Conservation (phyloP, 345 rosid species). For the Syzygium grande region DNA sequence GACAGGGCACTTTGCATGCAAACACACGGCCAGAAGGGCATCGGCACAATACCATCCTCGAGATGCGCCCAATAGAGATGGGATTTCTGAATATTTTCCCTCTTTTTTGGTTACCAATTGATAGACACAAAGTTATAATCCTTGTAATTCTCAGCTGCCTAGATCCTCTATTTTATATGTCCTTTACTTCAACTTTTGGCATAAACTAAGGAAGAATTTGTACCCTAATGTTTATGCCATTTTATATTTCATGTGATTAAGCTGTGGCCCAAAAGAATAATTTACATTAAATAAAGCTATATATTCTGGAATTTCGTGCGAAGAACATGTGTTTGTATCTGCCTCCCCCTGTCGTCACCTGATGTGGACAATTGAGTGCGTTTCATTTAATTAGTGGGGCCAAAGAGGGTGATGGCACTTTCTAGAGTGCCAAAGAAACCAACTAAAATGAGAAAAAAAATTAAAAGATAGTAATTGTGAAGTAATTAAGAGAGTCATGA, state of each 20-base stretch:
- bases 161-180: not conserved
- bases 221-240: not conserved
- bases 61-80: not conserved
- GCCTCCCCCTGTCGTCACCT: accelerated
- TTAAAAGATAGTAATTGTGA: not conserved
- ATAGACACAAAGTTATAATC: not conserved
- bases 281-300: not conserved
- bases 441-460: not conserved
- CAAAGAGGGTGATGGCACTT: not conserved
- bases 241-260: not conserved
- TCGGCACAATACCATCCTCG: not conserved
- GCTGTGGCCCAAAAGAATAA: not conserved
- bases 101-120: not conserved
- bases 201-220: not conserved
- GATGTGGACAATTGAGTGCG: not conserved
- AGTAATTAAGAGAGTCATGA: not conserved
- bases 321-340: accelerated
- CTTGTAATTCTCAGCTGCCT: not conserved
- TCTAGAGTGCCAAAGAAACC: not conserved
- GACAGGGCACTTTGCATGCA: not conserved
- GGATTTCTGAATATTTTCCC: not conserved
- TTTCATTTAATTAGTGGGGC: not conserved
- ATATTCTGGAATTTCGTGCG: not conserved
- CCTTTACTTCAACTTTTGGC: not conserved
- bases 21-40: not conserved